Percentiles rank a stretch among this genome's conserved stretches.
These are phyloP conservation scores for Polytrichum formosum DNA, from an alignment of 225 moss, liverwort and hornwort genomes.

Conservation along the genomic window DNA sequence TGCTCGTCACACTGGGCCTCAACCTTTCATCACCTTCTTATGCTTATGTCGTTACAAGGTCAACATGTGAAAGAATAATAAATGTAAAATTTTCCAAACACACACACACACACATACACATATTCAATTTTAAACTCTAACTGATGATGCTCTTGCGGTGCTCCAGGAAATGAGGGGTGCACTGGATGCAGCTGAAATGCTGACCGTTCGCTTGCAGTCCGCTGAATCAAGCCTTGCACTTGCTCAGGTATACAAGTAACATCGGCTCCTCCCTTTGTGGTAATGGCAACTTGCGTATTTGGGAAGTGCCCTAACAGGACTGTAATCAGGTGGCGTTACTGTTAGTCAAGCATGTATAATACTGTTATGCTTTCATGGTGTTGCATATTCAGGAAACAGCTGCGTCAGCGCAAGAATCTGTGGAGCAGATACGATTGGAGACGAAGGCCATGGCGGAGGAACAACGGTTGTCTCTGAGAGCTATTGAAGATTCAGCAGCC, in stretches of 20 bases:
- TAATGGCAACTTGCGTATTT: not conserved
- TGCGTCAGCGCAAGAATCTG: slow-evolving; percentile 27
- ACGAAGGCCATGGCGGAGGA: slow-evolving; percentile 46
- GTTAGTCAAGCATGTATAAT: not conserved
- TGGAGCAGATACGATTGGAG: slow-evolving; percentile 43
- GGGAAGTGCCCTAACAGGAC: not conserved
- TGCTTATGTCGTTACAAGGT: slow-evolving; percentile 18
- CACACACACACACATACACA: too few species aligned
- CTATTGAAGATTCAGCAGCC: slow-evolving; percentile 42
- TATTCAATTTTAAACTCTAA: too few species aligned
- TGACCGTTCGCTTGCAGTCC: slow-evolving; percentile 34
- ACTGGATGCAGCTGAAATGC: slow-evolving; percentile 46
- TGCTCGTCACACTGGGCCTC: slow-evolving; percentile 81
- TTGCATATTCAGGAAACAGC: slow-evolving; percentile 48
- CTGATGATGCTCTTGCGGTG: too few species aligned
- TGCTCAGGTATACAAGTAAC: slow-evolving; percentile 42
- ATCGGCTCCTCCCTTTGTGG: not conserved
- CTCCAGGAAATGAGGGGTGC: slow-evolving; percentile 37
- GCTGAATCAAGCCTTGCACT: slow-evolving; percentile 42
- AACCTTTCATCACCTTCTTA: slow-evolving; percentile 77
- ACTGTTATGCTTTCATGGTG: not conserved
- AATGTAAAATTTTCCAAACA: too few species aligned
- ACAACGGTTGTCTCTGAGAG: slow-evolving; percentile 38
- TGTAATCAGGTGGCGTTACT: not conserved
- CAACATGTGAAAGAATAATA: too few species aligned